Percentiles rank a stretch among this genome's conserved stretches.
These are phyloP conservation scores for Strobilomyces dryophilus DNA, from an alignment of 768 basidiomycete genomes.

Conservation along the genomic window DNA sequence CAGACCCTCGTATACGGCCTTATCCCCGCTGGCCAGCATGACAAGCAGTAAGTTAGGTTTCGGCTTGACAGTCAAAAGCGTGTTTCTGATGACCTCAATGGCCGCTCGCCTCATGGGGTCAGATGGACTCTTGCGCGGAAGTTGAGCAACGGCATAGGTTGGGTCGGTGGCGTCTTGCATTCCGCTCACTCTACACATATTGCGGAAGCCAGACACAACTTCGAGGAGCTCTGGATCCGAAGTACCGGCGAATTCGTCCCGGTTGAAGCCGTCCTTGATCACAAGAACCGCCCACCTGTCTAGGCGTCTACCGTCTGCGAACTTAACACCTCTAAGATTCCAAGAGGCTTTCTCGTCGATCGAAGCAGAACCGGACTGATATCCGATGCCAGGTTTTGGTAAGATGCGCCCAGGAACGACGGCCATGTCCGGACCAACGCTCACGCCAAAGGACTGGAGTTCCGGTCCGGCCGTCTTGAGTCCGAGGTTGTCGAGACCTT, in stretches of 20 bases:
- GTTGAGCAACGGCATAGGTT: conserved; percentile 33
- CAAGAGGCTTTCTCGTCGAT: conserved; percentile 48
- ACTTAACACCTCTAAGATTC: conserved; percentile 55
- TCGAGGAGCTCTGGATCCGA: conserved; percentile 50
- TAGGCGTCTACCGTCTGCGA: conserved; percentile 52
- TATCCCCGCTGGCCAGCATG: conserved; percentile 44
- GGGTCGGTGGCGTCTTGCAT: conserved; percentile 43
- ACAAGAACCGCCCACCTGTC: conserved; percentile 67
- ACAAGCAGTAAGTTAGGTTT: conserved; percentile 45
- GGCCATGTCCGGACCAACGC: conserved; percentile 46
- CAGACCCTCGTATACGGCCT: conserved; percentile 46
- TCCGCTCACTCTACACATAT: conserved; percentile 62
- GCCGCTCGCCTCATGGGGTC: conserved; percentile 55
- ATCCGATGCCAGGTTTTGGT: conserved; percentile 39
- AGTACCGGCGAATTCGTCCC: conserved; percentile 57
- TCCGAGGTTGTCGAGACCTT: conserved; percentile 43
- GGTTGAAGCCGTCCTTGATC: conserved; percentile 50
- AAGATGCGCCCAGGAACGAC: conserved; percentile 54
- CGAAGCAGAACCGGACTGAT: conserved; percentile 27
- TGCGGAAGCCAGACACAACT: conserved; percentile 49
- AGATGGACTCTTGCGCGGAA: conserved; percentile 48
- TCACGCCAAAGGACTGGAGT: conserved; percentile 42
- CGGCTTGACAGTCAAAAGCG: conserved; percentile 35
- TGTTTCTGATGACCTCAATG: conserved; percentile 40
- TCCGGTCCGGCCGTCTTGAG: conserved; percentile 32